These are phyloP conservation scores for Termitomyces heimii DNA, from an alignment of 768 basidiomycete species.

Conservation along the genomic window DNA sequence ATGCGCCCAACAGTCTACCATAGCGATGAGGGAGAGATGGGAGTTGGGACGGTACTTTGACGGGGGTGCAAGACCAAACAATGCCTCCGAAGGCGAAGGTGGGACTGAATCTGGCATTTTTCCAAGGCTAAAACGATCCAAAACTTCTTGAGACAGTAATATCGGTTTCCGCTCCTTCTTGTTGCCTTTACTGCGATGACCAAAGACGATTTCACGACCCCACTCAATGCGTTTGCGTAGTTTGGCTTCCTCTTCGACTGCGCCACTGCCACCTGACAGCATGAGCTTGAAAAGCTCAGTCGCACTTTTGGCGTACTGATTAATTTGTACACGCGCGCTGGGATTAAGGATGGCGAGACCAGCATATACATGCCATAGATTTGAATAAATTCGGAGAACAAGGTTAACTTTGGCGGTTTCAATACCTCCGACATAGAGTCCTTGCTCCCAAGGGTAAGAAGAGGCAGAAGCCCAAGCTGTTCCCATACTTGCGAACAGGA, in stretches of 20 bases:
- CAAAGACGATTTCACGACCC: conserved; percentile 76
- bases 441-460: conserved; percentile 93
- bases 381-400: conserved; percentile 91
- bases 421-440: conserved; percentile 93
- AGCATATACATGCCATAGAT: conserved; percentile 99
- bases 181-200: conserved; percentile 23
- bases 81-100: conserved; percentile 29
- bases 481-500: conserved; percentile 70
- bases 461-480: conserved; percentile 82
- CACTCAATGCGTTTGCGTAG: conserved; percentile 70
- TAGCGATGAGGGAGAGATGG: conserved; percentile 89
- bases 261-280: conserved; percentile 50
- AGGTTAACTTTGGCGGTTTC: conserved; percentile 99
- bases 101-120: conserved; percentile 17
- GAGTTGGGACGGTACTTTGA: conserved; percentile 62
- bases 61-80: conserved; percentile 41
- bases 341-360: conserved; percentile 98
- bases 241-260: conserved; percentile 29
- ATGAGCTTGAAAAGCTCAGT: conserved; percentile 96
- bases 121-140: conserved; percentile 88
- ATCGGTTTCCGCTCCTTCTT: conserved; percentile 48
- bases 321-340: conserved; percentile 78
- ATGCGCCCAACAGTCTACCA: conserved; percentile 97
- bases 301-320: conserved; percentile 82
- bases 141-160: conserved; percentile 74